A percentile compares a stretch with the other conserved stretches of the same genome.
These are phyloP conservation scores for Phaeolepiota aurea DNA, from an alignment of 768 basidiomycete species.

Conservation along the genomic window DNA sequence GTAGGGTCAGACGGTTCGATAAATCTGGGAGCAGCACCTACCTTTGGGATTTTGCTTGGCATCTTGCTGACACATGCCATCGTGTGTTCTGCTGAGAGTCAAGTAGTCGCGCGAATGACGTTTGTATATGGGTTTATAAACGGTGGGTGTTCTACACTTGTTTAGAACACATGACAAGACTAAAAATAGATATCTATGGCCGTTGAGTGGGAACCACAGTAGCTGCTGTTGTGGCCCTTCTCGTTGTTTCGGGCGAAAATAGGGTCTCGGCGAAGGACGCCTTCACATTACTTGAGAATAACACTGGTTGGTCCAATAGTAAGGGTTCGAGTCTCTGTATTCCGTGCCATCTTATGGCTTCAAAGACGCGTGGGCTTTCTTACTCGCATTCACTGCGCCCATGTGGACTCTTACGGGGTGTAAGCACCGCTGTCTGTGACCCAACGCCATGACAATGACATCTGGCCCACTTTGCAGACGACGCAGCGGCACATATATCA, in stretches of 20 bases:
- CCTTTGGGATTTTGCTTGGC: constrained; percentile 48
- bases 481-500: constrained; percentile 58
- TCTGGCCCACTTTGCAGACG: constrained; percentile 27
- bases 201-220: constrained; percentile 47
- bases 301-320: constrained; percentile 52
- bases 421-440: constrained; percentile 17
- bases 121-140: constrained; percentile 50
- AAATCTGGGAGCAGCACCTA: constrained; percentile 37
- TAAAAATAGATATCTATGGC: too few relatives aligned
- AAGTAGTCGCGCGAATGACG: constrained; percentile 46
- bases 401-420: constrained; percentile 66
- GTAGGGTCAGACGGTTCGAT: constrained; percentile 43
- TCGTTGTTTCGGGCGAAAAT: constrained; percentile 37
- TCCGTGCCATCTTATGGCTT: neutral
- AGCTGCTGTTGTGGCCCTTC: constrained; percentile 41
- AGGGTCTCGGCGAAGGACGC: constrained; percentile 49
- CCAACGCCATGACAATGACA: neutral
- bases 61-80: constrained; percentile 47
- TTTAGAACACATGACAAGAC: too few relatives aligned
- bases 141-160: constrained; percentile 20
- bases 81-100: constrained; percentile 51
- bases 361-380: constrained; percentile 54
- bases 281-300: constrained; percentile 53
- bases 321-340: constrained; percentile 6
- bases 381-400: constrained; percentile 50